Evolutionary conservation across 768 basidiomycete species (phyloP).

Genomic region (Cyclocybe cylindracea): DNA sequence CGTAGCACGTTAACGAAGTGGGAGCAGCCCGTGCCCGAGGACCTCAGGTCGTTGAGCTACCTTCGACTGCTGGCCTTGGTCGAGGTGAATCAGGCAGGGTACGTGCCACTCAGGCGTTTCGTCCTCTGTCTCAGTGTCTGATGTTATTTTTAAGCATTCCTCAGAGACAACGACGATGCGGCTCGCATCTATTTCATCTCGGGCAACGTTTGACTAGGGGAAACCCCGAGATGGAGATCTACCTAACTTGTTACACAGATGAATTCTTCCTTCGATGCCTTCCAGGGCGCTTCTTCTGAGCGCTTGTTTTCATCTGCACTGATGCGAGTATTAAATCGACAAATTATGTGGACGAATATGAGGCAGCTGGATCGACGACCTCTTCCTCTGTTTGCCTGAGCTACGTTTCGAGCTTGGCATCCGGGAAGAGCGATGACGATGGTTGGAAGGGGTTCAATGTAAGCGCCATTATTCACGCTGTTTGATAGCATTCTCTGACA

Average conservation of each 20-base stretch:
- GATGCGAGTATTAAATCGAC: constrained; percentile 17
- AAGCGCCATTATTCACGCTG: too few species aligned
- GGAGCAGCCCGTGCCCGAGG: constrained; percentile 13
- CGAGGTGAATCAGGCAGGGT: constrained; percentile 24
- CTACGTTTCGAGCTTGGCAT: constrained; percentile 11
- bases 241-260: constrained; percentile 19
- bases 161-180: constrained; percentile 20
- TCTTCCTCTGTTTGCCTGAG: constrained; percentile 3
- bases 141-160: constrained; percentile 14
- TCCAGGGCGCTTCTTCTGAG: constrained; percentile 17
- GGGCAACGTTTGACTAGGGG: constrained; percentile 26
- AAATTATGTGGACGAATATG: constrained; percentile 17
- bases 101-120: neutral
- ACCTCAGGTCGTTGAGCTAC: constrained; percentile 23
- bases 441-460: too few species aligned
- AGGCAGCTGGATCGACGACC: constrained; percentile 20
- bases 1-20: constrained; percentile 4
- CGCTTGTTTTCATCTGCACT: constrained; percentile 27
- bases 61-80: constrained; percentile 31
- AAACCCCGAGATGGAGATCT: neutral
- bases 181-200: constrained; percentile 28
- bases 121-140: neutral
- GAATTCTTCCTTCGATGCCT: constrained; percentile 24
- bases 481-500: too few species aligned
- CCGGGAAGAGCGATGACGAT: neutral